Conservation (phyloP, 495 filamentous ascomycete species). For the Cudoniella acicularis region DNA sequence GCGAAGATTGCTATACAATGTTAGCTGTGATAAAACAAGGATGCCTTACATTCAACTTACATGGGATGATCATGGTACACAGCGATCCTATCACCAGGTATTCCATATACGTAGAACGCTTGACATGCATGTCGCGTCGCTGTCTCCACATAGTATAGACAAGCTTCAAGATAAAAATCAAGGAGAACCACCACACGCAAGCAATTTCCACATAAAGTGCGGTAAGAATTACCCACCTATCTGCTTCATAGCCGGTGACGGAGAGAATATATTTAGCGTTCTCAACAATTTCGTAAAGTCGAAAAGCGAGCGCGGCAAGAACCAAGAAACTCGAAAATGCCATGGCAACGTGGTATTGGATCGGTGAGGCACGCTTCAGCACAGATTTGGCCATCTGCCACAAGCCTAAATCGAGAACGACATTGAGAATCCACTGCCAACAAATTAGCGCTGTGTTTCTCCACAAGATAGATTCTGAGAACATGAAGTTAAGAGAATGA, state of each 20-base stretch:
- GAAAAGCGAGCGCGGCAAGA: conserved; percentile 54
- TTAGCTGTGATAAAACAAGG: conserved; percentile 15
- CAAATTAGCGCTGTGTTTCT: not conserved
- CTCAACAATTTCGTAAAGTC: conserved; percentile 52
- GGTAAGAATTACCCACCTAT: conserved; percentile 42
- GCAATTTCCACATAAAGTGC: conserved; percentile 54
- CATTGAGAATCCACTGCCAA: not conserved
- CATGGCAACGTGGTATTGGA: conserved; percentile 41
- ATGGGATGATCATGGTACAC: conserved; percentile 75
- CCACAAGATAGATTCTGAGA: not conserved
- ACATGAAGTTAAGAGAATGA: too few species aligned
- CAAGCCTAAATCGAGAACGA: not conserved
- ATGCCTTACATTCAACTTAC: conserved; percentile 42
- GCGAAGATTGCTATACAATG: conserved; percentile 60
- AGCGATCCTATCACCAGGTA: conserved; percentile 72
- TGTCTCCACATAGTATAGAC: conserved; percentile 55
- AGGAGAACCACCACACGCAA: conserved; percentile 72
- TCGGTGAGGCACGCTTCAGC: not conserved
- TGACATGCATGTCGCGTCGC: conserved; percentile 53
- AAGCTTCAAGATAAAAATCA: conserved; percentile 69
- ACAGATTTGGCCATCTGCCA: not conserved
- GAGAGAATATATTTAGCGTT: conserved; percentile 50
- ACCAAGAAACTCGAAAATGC: conserved; percentile 49
- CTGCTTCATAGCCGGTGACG: conserved; percentile 36
- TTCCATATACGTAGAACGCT: conserved; percentile 63